phyloP scores from a whole-genome alignment of 2,329 filamentous ascomycete genomes.

The Pestalotiopsis sp. region DNA sequence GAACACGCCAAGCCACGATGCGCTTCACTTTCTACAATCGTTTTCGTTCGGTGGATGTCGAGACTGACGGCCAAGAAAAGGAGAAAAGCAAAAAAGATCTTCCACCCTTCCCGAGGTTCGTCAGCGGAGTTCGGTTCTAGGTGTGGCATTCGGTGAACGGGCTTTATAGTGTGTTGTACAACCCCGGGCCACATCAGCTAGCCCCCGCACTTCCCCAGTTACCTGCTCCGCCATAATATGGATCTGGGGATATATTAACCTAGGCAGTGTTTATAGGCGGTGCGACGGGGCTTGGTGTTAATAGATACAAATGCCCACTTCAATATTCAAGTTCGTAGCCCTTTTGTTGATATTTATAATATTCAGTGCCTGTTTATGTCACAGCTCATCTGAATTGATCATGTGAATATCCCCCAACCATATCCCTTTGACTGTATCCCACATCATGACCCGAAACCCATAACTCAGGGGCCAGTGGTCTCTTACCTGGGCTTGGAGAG shows the following conservation, averaged over 20 bases:
- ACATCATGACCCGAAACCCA: too few relatives aligned
- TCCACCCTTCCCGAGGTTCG: not conserved
- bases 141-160: not conserved
- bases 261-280: too few relatives aligned
- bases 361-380: too few relatives aligned
- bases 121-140: not conserved
- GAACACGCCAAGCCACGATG: not conserved
- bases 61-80: not conserved
- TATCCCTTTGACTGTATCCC: too few relatives aligned
- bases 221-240: not conserved
- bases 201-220: not conserved
- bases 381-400: too few relatives aligned
- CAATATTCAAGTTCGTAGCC: too few relatives aligned
- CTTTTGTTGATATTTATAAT: too few relatives aligned
- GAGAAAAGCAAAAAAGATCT: not conserved
- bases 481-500: too few relatives aligned
- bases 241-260: not conserved
- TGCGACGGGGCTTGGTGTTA: too few relatives aligned
- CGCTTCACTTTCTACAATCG: not conserved
- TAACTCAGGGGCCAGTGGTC: too few relatives aligned
- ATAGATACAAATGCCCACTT: too few relatives aligned
- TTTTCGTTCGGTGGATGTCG: not conserved
- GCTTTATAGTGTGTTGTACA: not conserved
- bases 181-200: not conserved
- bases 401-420: too few relatives aligned